Evolutionary conservation across 306 rosid genomes (phyloP).

Genomic region (Lathyrus tuberosus): DNA sequence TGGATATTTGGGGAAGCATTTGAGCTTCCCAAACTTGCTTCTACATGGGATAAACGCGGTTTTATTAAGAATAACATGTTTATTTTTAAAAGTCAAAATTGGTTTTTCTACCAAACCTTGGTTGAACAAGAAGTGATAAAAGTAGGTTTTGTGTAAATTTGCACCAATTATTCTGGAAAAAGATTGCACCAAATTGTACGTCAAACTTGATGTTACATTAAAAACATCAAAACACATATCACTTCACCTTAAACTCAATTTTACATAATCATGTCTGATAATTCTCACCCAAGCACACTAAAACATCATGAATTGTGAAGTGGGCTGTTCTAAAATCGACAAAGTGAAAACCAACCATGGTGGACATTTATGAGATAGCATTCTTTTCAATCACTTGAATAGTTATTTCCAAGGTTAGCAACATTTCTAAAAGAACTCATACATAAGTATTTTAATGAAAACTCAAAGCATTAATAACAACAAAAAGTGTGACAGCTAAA

Average conservation of each 20-base stretch:
- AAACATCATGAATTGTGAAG: constrained; percentile 18
- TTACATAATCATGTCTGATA: background rate
- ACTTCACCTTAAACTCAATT: constrained; percentile 3
- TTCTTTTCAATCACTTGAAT: constrained; percentile 16
- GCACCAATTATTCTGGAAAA: background rate
- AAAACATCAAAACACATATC: background rate
- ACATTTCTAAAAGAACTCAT: constrained; percentile 33
- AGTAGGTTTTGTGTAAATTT: background rate
- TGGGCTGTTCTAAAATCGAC: constrained; percentile 13
- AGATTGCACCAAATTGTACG: background rate
- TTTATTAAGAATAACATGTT: constrained; percentile 3
- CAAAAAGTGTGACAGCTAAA: constrained; percentile 15
- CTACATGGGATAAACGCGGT: background rate
- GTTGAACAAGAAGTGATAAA: constrained; percentile 4
- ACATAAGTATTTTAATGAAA: constrained; percentile 16
- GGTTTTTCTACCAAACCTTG: background rate
- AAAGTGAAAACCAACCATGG: constrained; percentile 21
- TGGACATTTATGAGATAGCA: constrained; percentile 20
- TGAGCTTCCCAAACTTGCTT: constrained; percentile 12
- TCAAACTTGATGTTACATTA: background rate
- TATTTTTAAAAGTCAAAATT: background rate
- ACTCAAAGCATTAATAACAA: constrained; percentile 23
- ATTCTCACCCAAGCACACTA: background rate
- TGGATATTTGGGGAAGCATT: background rate
- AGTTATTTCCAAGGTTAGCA: constrained; percentile 2